Evolutionary conservation across 73 alveolate species (phyloP), one percentile per base, ranked within the genome.

Genomic region (Urostyla sp.): DNA sequence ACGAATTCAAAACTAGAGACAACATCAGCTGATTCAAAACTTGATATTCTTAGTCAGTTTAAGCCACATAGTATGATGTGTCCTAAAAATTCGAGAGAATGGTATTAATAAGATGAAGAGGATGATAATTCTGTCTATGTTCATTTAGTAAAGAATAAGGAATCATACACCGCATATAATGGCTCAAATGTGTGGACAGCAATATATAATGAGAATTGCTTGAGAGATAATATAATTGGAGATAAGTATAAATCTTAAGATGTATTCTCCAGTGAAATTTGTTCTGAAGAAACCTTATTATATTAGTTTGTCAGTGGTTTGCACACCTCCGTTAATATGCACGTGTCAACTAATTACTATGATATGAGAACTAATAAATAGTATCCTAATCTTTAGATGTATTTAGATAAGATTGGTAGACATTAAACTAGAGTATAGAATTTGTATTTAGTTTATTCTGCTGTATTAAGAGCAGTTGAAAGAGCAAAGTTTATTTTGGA

Each of bases 131-230:
- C 92, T 8, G 52, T 90, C 13, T 93, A 86, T 78, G 94, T 93
- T 5, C 87, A 96, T 75, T 85, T 96, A 55, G 84, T 84, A 54
- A 69, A 94, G 80, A 94, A 94, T 76, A 90, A 92, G 16, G 98
- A 96, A 69, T 90, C 96, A 0, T 92, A 78, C 84, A 96, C 99
- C 20, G 98, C 96, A 7, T 96, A 87, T 76, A 63, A 89, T 34
- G 99, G 99, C 10, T 75, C 88, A 67, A 96, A 96, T 75, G 91
- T 96, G 27, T 96, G 98, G 99, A 90, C 85, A 45, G 95, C 97
- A 11, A 96, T 96, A 48, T 96, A 94, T 69, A 79, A 88, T 48
- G 99, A 96, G 57, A 96, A 96, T 77, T 96, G 99, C 63, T 85
- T 91, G 79, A 72, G 89, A 43, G 97, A 86, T 37, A 78, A 87